Conservation (phyloP, 805 yeast genomes). For the Candida hungchunana region DNA sequence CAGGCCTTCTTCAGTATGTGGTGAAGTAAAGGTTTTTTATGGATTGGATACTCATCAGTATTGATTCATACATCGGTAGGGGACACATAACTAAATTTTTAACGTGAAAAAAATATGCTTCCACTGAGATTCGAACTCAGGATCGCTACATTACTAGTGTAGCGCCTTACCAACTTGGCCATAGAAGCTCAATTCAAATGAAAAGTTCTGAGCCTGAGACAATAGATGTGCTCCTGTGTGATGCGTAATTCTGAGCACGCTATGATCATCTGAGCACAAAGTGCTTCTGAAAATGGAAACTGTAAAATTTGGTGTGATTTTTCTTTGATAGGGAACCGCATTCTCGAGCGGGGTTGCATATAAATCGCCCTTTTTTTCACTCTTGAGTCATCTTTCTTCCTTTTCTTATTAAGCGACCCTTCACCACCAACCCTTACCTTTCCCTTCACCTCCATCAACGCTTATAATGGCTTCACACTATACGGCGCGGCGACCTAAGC, state of each 20-base stretch:
- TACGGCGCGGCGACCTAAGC: conserved; percentile 31
- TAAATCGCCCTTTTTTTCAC: neutral
- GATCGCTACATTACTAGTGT: conserved; percentile 83
- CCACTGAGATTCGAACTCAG: conserved; percentile 73
- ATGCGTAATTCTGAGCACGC: no score
- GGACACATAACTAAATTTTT: no score
- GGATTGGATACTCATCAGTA: no score
- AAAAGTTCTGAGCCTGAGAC: neutral
- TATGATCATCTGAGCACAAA: no score
- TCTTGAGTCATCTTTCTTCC: neutral
- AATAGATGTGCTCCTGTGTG: no score
- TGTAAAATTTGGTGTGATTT: neutral
- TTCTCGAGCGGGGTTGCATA: no score
- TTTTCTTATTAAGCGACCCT: neutral
- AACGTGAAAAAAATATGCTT: conserved; percentile 36
- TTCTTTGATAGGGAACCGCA: conserved; percentile 5
- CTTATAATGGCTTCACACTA: neutral
- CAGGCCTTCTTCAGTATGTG: no score
- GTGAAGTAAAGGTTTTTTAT: no score
- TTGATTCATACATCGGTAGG: no score
- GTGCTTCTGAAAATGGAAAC: neutral
- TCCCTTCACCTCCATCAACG: neutral
- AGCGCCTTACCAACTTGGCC: conserved; percentile 75
- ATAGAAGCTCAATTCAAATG: conserved; percentile 34
- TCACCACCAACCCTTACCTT: neutral